Evolutionary conservation across 2,329 filamentous ascomycete genomes (phyloP).

Genomic region (Colletotrichum sp.): DNA sequence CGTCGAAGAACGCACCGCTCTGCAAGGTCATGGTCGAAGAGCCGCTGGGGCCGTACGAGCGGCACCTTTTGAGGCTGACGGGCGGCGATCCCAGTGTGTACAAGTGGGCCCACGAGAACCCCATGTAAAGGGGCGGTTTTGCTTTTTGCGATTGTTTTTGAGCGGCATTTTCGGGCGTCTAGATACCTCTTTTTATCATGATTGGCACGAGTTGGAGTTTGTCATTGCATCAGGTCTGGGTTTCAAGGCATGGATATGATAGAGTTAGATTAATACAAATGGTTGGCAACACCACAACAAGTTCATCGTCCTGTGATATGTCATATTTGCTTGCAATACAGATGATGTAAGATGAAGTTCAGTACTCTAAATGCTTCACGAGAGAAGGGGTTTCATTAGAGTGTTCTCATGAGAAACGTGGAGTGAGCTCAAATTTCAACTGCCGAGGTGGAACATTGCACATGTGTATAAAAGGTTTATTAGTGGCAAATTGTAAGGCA

Average conservation of each 20-base stretch:
- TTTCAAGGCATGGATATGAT: not conserved
- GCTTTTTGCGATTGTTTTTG: not conserved
- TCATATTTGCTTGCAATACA: not conserved
- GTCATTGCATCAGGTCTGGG: not conserved
- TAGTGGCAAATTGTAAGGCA: not conserved
- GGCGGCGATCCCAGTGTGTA: constrained; percentile 48
- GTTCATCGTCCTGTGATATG: not conserved
- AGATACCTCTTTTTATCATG: not conserved
- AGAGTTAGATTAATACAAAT: not conserved
- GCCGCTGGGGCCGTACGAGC: constrained; percentile 57
- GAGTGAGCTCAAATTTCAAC: rapidly evolving
- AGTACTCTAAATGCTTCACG: not conserved
- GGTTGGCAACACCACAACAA: not conserved
- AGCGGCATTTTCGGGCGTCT: not conserved
- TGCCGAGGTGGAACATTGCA: not conserved
- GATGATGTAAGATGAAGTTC: not conserved
- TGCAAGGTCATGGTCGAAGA: constrained; percentile 56
- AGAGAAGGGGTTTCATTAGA: not conserved
- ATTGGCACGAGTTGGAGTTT: not conserved
- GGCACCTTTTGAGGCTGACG: constrained; percentile 50
- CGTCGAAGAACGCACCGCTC: constrained; percentile 45
- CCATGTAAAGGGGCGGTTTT: too few species aligned
- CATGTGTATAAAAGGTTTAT: not conserved
- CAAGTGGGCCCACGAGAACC: not conserved
- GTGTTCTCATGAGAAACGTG: not conserved